phyloP scores from a whole-genome alignment of 768 basidiomycete genomes.

The Hebeloma cylindrosporum region DNA sequence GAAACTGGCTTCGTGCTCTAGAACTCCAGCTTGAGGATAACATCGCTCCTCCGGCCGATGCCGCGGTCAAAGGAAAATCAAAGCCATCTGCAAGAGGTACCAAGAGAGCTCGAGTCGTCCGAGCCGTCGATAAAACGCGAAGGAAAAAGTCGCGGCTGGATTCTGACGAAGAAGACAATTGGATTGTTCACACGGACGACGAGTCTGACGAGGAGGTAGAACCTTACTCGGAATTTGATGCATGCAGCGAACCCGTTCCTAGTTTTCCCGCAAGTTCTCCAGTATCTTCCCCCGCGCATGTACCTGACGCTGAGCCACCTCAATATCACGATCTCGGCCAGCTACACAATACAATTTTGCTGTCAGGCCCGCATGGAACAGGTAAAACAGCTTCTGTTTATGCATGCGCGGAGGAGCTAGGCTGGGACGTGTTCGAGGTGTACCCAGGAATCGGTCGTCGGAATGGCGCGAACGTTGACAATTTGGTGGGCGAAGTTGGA shows the following conservation, averaged over 20 bases:
- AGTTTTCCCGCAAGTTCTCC: conserved; percentile 21
- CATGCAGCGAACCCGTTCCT: conserved; percentile 16
- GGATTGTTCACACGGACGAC: conserved; percentile 52
- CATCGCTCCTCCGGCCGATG: conserved; percentile 3
- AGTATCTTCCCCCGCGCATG: conserved; percentile 12
- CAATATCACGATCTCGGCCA: conserved; percentile 32
- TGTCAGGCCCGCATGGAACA: conserved; percentile 77
- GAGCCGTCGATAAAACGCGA: conserved; percentile 48
- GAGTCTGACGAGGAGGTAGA: conserved; percentile 36
- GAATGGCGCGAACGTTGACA: conserved; percentile 72
- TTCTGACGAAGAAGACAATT: conserved; percentile 55
- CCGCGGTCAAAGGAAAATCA: conserved; percentile 26
- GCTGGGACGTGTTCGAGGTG: conserved; percentile 96
- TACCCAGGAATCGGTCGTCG: conserved; percentile 94
- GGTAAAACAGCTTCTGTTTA: conserved; percentile 95
- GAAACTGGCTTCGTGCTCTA: conserved; percentile 77
- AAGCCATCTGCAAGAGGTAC: conserved; percentile 33
- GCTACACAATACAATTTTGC: conserved; percentile 84
- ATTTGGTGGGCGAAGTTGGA: conserved; percentile 88
- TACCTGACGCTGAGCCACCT: conserved; percentile 3
- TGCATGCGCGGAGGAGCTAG: conserved; percentile 90
- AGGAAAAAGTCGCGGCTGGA: conserved; percentile 56
- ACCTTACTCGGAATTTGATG: conserved; percentile 18
- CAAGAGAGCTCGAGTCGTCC: conserved; percentile 63
- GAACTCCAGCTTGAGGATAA: conserved; percentile 50